phyloP scores from a whole-genome alignment of 257 asterid genomes.

The Solanum dulcamara region DNA sequence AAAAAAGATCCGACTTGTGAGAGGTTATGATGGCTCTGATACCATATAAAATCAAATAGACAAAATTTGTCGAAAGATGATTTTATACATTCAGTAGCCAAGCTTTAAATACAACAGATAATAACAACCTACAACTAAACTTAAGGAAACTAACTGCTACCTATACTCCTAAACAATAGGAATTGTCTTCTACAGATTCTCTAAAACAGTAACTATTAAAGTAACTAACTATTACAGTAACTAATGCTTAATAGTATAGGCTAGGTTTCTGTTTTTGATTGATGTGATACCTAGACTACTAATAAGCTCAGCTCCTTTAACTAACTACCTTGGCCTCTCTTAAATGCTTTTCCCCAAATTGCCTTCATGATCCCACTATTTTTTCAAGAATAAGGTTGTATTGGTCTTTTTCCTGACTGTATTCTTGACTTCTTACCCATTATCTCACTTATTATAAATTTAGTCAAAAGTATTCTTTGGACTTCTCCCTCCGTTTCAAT shows the following conservation, averaged over 20 bases:
- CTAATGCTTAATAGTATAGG: neutral
- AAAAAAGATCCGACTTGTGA: no score
- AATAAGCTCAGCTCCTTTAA: neutral
- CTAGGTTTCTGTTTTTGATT: neutral
- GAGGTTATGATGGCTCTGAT: no score
- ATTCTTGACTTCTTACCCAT: neutral
- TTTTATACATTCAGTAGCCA: no score
- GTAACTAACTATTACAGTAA: no score
- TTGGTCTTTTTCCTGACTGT: neutral
- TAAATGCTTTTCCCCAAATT: neutral
- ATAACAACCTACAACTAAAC: no score
- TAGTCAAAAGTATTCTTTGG: neutral
- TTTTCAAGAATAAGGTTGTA: neutral
- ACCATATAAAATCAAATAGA: no score
- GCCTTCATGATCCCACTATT: neutral
- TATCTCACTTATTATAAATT: neutral
- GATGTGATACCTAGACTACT: neutral
- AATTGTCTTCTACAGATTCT: no score
- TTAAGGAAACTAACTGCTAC: no score
- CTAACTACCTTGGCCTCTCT: neutral
- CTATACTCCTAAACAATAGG: no score
- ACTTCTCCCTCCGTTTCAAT: neutral
- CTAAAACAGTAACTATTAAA: no score
- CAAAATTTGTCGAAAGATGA: no score
- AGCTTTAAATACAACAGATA: no score